These are phyloP conservation scores for Pisolithus sp. DNA, from an alignment of 768 basidiomycete genomes.

Conservation along the genomic window DNA sequence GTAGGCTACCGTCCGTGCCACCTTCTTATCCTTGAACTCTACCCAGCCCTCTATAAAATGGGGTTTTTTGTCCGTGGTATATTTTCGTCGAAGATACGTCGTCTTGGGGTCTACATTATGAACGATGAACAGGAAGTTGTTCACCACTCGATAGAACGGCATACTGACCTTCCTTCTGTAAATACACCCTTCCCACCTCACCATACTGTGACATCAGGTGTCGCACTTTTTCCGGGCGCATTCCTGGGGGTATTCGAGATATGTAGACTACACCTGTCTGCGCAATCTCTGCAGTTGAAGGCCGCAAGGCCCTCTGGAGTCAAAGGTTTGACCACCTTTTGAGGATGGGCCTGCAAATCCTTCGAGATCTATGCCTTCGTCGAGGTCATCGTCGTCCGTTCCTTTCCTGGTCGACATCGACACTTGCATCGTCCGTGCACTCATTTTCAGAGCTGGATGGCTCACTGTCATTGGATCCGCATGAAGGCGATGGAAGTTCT, in stretches of 20 bases:
- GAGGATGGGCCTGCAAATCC: constrained; percentile 49
- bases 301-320: constrained; percentile 69
- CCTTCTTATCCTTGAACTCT: constrained; percentile 90
- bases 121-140: neutral
- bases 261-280: constrained; percentile 88
- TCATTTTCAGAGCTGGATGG: neutral
- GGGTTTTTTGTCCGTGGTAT: constrained; percentile 75
- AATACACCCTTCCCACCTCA: constrained; percentile 85
- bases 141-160: neutral
- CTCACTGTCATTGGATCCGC: neutral
- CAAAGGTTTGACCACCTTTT: constrained; percentile 64
- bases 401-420: neutral
- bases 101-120: constrained; percentile 63
- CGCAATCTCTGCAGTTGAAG: constrained; percentile 67
- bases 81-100: constrained; percentile 78
- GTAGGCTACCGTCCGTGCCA: constrained; percentile 86
- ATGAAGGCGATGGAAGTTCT: too few relatives aligned
- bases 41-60: constrained; percentile 98
- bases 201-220: constrained; percentile 89
- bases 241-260: constrained; percentile 93
- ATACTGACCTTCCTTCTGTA: constrained; percentile 81
- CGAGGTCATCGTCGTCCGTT: neutral
- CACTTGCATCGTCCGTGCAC: neutral
- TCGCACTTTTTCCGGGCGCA: constrained; percentile 94
- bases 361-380: constrained; percentile 49